phyloP scores from a whole-genome alignment of 805 yeast species.

The Sugiyamaella marilandica region DNA sequence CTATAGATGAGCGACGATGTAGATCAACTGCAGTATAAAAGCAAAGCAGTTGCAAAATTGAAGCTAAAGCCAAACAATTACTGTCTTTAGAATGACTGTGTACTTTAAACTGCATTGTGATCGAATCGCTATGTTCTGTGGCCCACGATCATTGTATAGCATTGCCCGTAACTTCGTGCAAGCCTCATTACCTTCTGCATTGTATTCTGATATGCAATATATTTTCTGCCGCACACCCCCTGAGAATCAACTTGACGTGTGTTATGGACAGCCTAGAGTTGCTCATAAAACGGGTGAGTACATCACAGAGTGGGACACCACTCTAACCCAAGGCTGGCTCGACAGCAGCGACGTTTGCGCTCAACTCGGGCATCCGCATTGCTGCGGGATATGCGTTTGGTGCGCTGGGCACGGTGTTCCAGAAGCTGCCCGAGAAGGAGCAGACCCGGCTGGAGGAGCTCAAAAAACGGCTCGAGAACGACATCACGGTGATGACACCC shows the following conservation, averaged over 20 bases:
- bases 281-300: neutral
- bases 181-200: too few relatives aligned
- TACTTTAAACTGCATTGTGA: too few relatives aligned
- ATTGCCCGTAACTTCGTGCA: too few relatives aligned
- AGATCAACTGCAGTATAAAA: too few relatives aligned
- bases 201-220: too few relatives aligned
- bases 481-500: constrained; percentile 56
- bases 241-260: neutral
- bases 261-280: neutral
- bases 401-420: constrained; percentile 54
- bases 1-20: too few relatives aligned
- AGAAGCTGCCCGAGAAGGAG: constrained; percentile 47
- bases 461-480: constrained; percentile 46
- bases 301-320: neutral
- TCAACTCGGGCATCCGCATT: constrained; percentile 66
- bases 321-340: constrained; percentile 49
- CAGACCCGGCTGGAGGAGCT: constrained; percentile 40
- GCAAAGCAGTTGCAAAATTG: too few relatives aligned
- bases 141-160: too few relatives aligned
- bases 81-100: too few relatives aligned
- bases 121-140: too few relatives aligned
- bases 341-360: constrained; percentile 76
- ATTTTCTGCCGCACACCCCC: neutral
- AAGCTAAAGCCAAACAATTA: too few relatives aligned
- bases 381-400: constrained; percentile 71